Evolutionary conservation across 306 rosid species (phyloP).

Genomic region (Citrullus amarus): DNA sequence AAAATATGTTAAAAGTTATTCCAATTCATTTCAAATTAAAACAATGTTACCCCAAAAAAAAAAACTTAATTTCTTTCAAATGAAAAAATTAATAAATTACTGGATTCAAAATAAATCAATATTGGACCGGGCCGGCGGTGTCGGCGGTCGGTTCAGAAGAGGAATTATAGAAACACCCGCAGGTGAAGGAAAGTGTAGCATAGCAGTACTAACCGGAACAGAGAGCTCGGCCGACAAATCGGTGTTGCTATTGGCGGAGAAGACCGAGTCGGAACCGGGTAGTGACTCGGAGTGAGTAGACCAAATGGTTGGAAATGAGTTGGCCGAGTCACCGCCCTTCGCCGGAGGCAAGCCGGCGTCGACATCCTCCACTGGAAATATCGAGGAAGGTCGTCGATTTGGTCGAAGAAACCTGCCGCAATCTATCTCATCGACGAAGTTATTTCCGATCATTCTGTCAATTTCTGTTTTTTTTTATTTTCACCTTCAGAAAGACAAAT

Average conservation of each 20-base stretch:
- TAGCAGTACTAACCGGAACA: slow-evolving; percentile 61
- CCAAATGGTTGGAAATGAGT: slow-evolving; percentile 54
- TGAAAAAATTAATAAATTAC: too few relatives aligned
- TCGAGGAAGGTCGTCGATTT: slow-evolving; percentile 90
- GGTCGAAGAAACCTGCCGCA: slow-evolving; percentile 91
- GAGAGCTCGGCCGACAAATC: slow-evolving; percentile 92
- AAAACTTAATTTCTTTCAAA: too few relatives aligned
- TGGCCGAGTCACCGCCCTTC: slow-evolving; percentile 14
- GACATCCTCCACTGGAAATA: slow-evolving; percentile 58
- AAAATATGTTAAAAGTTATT: not conserved
- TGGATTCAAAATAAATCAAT: too few relatives aligned
- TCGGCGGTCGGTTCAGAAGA: not conserved
- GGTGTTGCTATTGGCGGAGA: slow-evolving; percentile 49
- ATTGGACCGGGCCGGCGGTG: not conserved
- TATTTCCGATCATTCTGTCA: slow-evolving; percentile 57
- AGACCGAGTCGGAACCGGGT: slow-evolving; percentile 49
- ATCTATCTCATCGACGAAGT: slow-evolving; percentile 74
- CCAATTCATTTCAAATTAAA: not conserved
- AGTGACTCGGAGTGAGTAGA: slow-evolving; percentile 36
- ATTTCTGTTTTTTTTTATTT: slow-evolving; percentile 4
- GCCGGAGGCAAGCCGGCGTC: slow-evolving; percentile 33
- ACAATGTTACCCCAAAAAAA: too few relatives aligned
- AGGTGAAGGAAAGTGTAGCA: not conserved
- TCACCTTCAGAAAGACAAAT: not conserved
- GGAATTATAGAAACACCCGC: not conserved